Percentiles rank a stretch among this genome's conserved stretches.
Evolutionary conservation across 1,284 basidiomycete species (phyloP).

Genomic region (Flammula alnicola): DNA sequence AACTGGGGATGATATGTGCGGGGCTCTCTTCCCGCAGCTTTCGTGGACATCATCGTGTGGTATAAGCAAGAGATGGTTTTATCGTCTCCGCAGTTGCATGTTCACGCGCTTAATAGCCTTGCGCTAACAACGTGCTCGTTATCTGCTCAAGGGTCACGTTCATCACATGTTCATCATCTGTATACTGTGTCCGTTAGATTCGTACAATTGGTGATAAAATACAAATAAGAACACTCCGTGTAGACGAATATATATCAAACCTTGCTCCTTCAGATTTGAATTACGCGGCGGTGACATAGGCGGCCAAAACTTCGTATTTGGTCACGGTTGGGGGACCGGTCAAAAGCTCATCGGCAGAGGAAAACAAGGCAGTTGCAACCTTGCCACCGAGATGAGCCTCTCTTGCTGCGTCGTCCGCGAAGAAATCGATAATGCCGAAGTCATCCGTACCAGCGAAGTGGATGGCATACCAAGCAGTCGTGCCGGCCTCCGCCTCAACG

Average conservation of each 20-base stretch:
- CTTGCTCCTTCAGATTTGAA: not conserved
- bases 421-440: constrained; percentile 47
- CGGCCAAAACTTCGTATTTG: constrained; percentile 40
- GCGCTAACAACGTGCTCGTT: constrained; percentile 14
- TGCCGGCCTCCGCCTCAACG: constrained; percentile 40
- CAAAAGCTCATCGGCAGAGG: constrained; percentile 38
- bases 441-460: constrained; percentile 41
- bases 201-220: constrained; percentile 1
- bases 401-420: constrained; percentile 36
- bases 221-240: constrained; percentile 3
- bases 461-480: constrained; percentile 45
- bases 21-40: constrained; percentile 12
- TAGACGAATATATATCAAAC: not conserved
- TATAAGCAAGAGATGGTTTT: constrained; percentile 1
- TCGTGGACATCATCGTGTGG: constrained; percentile 16
- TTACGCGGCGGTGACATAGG: constrained; percentile 9
- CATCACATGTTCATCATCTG: constrained; percentile 4
- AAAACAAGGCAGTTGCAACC: constrained; percentile 41
- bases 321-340: constrained; percentile 36
- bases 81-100: constrained; percentile 1
- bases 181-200: not conserved
- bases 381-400: constrained; percentile 41
- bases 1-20: constrained; percentile 39
- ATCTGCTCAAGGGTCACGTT: not conserved
- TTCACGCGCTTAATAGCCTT: constrained; percentile 4